phyloP scores from a whole-genome alignment of 2,329 filamentous ascomycete genomes.

The Gnomoniopsis sp. region DNA sequence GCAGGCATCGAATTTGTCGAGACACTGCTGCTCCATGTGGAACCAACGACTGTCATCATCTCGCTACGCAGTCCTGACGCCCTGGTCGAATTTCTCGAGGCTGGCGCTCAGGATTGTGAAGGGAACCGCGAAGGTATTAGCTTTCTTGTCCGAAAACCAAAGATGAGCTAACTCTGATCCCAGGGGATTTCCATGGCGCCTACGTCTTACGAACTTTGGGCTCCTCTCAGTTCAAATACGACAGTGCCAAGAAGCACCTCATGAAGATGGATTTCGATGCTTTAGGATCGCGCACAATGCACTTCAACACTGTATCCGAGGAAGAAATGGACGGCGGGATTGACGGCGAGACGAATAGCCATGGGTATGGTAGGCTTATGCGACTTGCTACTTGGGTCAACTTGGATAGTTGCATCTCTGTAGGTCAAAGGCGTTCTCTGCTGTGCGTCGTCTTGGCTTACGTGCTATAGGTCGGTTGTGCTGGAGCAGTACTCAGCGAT shows the following conservation, averaged over 20 bases:
- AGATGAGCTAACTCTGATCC: slow-evolving; percentile 1
- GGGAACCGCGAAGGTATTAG: slow-evolving; percentile 24
- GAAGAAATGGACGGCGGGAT: slow-evolving; percentile 35
- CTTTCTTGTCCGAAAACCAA: neutral
- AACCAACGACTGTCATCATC: slow-evolving; percentile 54
- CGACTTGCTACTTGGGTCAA: slow-evolving; percentile 69
- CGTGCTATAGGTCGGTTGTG: slow-evolving; percentile 66
- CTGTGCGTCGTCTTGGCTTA: neutral
- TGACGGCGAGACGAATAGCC: slow-evolving; percentile 37
- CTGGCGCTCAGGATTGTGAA: slow-evolving; percentile 30
- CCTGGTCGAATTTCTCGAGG: slow-evolving; percentile 34
- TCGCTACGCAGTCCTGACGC: slow-evolving; percentile 42
- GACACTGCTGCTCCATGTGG: slow-evolving; percentile 50
- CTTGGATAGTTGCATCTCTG: slow-evolving; percentile 68
- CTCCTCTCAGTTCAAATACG: slow-evolving; percentile 68
- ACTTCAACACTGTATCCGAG: slow-evolving; percentile 45
- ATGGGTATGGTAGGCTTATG: slow-evolving; percentile 51
- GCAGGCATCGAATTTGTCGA: slow-evolving; percentile 69
- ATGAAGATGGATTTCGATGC: slow-evolving; percentile 53
- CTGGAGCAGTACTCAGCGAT: slow-evolving; percentile 80
- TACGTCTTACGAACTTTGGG: slow-evolving; percentile 64
- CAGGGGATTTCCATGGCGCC: slow-evolving; percentile 35
- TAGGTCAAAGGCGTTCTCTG: slow-evolving; percentile 31
- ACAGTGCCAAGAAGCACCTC: slow-evolving; percentile 64
- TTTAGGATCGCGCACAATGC: slow-evolving; percentile 48